phyloP scores from a whole-genome alignment of 1,139 yeast genomes.

The Pneumocystis murina region DNA sequence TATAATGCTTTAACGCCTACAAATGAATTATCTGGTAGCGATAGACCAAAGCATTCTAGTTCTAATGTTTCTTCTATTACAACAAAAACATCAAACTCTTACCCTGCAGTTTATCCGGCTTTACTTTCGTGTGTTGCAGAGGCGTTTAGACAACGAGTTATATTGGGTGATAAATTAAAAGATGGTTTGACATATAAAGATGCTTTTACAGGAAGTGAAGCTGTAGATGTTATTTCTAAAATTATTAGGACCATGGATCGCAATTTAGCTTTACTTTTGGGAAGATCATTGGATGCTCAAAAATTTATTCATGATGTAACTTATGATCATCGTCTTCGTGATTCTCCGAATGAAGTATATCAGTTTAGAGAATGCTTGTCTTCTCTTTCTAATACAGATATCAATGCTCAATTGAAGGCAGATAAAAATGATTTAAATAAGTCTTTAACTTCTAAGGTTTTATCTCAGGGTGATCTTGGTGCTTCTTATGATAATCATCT shows the following conservation, averaged over 20 bases:
- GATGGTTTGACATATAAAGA: constrained; percentile 92
- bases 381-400: constrained; percentile 1
- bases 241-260: constrained; percentile 83
- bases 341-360: constrained; percentile 74
- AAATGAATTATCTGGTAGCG: not conserved
- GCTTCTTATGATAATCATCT: constrained; percentile 9
- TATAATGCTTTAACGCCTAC: not conserved
- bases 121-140: constrained; percentile 71
- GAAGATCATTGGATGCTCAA: constrained; percentile 88
- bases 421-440: constrained; percentile 1
- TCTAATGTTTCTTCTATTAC: not conserved
- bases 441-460: constrained; percentile 3
- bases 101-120: constrained; percentile 78
- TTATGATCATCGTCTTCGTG: constrained; percentile 82
- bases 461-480: constrained; percentile 9
- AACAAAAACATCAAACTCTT: not conserved
- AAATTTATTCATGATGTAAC: constrained; percentile 91
- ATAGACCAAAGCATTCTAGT: not conserved
- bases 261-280: constrained; percentile 71
- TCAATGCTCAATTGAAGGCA: not conserved
- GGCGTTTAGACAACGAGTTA: constrained; percentile 55
- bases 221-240: constrained; percentile 74
- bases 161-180: constrained; percentile 65
- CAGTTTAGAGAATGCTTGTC: constrained; percentile 45
- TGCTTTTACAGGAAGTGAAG: constrained; percentile 87